Conservation (phyloP, 441 rosid genomes). For the Populus hybrid region DNA sequence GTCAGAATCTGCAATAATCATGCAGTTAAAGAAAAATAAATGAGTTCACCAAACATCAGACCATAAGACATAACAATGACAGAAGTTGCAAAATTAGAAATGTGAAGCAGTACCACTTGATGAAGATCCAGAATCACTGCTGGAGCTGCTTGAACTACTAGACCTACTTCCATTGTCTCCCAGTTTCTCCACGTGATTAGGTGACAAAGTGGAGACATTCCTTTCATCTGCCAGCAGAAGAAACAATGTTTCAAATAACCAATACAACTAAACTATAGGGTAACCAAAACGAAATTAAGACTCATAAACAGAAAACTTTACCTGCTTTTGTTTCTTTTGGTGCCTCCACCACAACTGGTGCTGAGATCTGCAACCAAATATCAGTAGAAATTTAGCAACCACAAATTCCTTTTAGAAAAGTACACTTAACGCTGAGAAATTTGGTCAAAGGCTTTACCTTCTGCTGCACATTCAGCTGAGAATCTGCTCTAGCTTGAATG, state of each 20-base stretch:
- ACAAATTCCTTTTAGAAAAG: neutral
- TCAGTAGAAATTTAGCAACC: too few relatives aligned
- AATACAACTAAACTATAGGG: conserved; percentile 11
- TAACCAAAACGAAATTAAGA: neutral
- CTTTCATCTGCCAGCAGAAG: conserved; percentile 45
- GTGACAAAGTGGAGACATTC: conserved; percentile 47
- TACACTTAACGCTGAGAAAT: too few relatives aligned
- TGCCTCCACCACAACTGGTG: conserved; percentile 40
- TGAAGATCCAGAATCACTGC: conserved; percentile 92
- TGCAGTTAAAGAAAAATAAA: too few relatives aligned
- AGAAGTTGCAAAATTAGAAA: neutral
- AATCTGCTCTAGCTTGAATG: conserved; percentile 65
- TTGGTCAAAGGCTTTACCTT: too few relatives aligned
- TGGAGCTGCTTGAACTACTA: conserved; percentile 94
- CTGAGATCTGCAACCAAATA: conserved; percentile 53
- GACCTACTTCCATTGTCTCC: conserved; percentile 71
- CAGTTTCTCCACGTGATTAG: conserved; percentile 55
- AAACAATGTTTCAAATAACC: conserved; percentile 8
- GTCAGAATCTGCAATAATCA: too few relatives aligned
- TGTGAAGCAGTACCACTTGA: conserved; percentile 70
- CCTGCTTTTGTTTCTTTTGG: conserved; percentile 63
- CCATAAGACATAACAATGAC: neutral
- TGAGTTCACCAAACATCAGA: too few relatives aligned
- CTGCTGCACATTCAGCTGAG: conserved; percentile 46
- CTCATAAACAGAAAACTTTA: conserved; percentile 19